Evolutionary conservation across 176 grass and related monocot genomes (phyloP), one percentile per base, ranked within the genome.

Genomic region (Tillandsia leiboldiana): DNA sequence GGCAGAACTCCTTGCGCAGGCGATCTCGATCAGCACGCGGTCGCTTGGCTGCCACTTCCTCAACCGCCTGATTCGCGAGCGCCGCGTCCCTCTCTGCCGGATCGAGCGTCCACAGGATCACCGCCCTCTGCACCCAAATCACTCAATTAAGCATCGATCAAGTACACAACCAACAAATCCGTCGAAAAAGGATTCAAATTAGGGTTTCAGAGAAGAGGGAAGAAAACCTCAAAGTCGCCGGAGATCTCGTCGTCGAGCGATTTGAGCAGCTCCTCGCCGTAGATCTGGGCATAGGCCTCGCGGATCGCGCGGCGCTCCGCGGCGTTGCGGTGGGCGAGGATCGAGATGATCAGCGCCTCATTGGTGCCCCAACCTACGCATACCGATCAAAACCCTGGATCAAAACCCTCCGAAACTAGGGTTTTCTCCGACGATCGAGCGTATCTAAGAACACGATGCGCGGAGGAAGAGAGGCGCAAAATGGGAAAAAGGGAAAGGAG

Each of bases 81-180:
- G 87, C 81, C 8, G 93, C 93, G 65, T 97, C 93, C 53, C 93
- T 87, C 77, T 97, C 93, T 28, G 83, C 72, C 1, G 86, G 81
- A 59, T 92, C 81, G 73, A 96, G 78, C 71, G 86, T 87, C 93
- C 93, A 97, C 74, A 97, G 80, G 49, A 97, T 81, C 81, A 92
- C 73, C 49, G 75, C 68, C 78, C 82, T 90, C 89, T 96, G 88
- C 49, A 0, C 11, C 14, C 68, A 26, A 74, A 49, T n/a, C 48
- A 51, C 22, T 71, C 2, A 68, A 68, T 51, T 50, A 57, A 3
- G 48, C 28, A 17, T 50, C 10, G 22, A 9, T 4, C 29, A 58
- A 51, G 33, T 73, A 59, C 66, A 22, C 28, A 12, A 26, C 17
- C 28, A 14, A 80, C 5, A 77, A 62, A 68, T 23, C 2, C 10